Conservation (phyloP, 441 rosid genomes). For the Eutrema salsugineum region DNA sequence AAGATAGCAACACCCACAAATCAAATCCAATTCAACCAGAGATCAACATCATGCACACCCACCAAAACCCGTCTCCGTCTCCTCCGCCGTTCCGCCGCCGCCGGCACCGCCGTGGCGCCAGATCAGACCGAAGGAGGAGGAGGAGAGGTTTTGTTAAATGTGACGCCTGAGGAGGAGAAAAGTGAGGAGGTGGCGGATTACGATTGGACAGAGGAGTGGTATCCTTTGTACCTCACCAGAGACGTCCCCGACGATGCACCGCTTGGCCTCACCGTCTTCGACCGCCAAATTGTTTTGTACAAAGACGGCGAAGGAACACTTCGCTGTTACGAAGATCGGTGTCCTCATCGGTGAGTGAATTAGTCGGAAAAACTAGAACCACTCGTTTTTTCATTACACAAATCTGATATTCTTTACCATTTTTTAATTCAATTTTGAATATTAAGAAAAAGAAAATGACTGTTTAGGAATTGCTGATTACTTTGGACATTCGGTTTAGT, state of each 20-base stretch:
- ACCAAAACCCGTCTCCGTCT: slow-evolving; percentile 11
- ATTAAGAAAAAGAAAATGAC: background rate
- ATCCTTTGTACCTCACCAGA: slow-evolving; percentile 80
- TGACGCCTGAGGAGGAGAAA: slow-evolving; percentile 33
- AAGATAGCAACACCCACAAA: background rate
- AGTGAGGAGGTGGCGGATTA: slow-evolving; percentile 45
- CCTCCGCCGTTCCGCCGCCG: slow-evolving; percentile 20
- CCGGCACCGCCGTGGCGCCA: background rate
- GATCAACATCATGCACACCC: slow-evolving; percentile 8
- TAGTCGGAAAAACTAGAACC: background rate
- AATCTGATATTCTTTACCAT: background rate
- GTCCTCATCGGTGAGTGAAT: slow-evolving; percentile 72
- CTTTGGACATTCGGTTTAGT: background rate
- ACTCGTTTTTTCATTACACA: background rate
- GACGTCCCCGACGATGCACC: slow-evolving; percentile 93
- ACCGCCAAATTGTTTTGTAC: slow-evolving; percentile 72
- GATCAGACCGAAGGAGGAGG: slow-evolving; percentile 32
- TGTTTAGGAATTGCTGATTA: background rate
- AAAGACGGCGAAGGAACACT: slow-evolving; percentile 71
- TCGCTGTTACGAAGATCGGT: slow-evolving; percentile 78
- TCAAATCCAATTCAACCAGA: slow-evolving; percentile 9
- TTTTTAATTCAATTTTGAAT: background rate
- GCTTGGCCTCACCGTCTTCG: slow-evolving; percentile 84
- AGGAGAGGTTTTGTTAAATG: slow-evolving; percentile 25
- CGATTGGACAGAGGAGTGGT: slow-evolving; percentile 94